Percentiles rank a stretch among this genome's conserved stretches.
Evolutionary conservation across 805 yeast species (phyloP).

Genomic region (Sugiyamaella marilandica): DNA sequence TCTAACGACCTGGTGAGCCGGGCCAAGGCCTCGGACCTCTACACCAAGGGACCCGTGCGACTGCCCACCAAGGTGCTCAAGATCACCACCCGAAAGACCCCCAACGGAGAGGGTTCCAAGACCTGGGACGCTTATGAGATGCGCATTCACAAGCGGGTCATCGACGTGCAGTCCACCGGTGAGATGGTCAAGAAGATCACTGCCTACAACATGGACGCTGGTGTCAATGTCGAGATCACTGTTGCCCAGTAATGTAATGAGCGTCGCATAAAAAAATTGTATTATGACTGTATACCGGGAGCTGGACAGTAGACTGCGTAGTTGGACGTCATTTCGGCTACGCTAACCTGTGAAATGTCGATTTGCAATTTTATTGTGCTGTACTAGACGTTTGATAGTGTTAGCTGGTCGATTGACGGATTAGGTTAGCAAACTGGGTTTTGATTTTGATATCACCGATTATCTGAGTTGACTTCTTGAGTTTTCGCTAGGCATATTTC

Average conservation of each 20-base stretch:
- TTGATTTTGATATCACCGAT: no score
- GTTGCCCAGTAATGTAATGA: slow-evolving; percentile 31
- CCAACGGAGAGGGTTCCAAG: slow-evolving; percentile 99
- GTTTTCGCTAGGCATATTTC: no score
- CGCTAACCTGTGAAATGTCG: no score
- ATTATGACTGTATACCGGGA: background rate
- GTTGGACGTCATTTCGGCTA: background rate
- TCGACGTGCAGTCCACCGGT: slow-evolving; percentile 97
- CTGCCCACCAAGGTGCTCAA: slow-evolving; percentile 98
- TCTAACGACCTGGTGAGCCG: slow-evolving; percentile 84
- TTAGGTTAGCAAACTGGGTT: no score
- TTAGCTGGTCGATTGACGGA: no score
- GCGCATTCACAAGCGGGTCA: slow-evolving; percentile 99
- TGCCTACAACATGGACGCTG: slow-evolving; percentile 97
- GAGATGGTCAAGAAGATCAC: slow-evolving; percentile 90
- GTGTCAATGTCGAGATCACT: slow-evolving; percentile 76
- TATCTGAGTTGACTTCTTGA: no score
- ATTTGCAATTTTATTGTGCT: no score
- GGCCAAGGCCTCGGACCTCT: slow-evolving; percentile 76
- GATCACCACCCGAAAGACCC: slow-evolving; percentile 99
- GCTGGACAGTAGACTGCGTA: background rate
- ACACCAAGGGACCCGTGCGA: slow-evolving; percentile 99
- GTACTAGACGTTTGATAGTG: no score
- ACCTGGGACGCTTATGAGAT: slow-evolving; percentile 99
- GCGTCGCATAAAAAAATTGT: slow-evolving; percentile 7